Conservation (phyloP, 257 asterid species). For the Lantana camara region DNA sequence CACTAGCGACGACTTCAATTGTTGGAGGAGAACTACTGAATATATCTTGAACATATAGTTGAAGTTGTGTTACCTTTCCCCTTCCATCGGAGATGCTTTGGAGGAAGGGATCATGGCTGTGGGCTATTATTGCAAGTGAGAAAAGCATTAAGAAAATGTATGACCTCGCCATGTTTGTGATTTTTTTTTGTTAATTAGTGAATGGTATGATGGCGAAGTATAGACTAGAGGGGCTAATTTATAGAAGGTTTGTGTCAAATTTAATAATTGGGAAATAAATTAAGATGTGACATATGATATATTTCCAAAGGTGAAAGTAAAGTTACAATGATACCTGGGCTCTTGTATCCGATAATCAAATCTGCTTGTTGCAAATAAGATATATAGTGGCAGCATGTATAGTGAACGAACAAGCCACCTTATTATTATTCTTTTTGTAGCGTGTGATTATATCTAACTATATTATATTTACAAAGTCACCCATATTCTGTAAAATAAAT, state of each 20-base stretch:
- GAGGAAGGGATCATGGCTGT: neutral
- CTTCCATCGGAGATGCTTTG: neutral
- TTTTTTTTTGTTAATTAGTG: neutral
- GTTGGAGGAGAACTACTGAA: slow-evolving; percentile 23
- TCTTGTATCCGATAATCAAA: neutral
- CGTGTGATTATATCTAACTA: too few relatives aligned
- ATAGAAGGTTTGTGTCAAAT: neutral
- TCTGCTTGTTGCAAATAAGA: neutral
- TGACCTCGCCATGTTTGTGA: slow-evolving; percentile 1
- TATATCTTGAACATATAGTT: slow-evolving; percentile 39
- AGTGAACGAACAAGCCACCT: neutral
- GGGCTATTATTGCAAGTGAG: neutral
- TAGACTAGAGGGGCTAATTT: neutral
- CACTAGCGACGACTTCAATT: slow-evolving; percentile 6
- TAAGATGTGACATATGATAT: neutral
- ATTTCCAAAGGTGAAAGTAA: neutral
- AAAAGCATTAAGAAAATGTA: neutral
- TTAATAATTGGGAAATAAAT: neutral
- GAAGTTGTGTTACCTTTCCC: slow-evolving; percentile 34
- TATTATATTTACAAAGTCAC: too few relatives aligned
- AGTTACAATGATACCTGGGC: too few relatives aligned
- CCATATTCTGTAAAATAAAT: too few relatives aligned
- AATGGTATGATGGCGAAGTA: neutral
- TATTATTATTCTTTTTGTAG: neutral
- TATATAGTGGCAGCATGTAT: neutral